Evolutionary conservation across 352 stramenopile species (phyloP).

Genomic region (Phytophthora sp.): DNA sequence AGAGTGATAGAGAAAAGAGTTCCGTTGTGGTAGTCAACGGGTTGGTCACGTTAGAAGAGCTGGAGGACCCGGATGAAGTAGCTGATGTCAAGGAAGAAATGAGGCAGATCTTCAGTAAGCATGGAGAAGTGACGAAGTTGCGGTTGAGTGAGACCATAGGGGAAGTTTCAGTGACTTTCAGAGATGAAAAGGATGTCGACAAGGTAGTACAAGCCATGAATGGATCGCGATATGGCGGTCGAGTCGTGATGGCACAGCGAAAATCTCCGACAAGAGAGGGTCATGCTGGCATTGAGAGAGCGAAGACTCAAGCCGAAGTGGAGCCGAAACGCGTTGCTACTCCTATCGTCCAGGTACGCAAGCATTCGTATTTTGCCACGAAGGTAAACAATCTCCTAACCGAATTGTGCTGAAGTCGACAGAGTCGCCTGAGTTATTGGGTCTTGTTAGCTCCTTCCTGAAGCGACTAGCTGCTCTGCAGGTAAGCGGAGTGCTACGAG

Average conservation of each 20-base stretch:
- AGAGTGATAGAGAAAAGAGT: background rate
- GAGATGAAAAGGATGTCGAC: conserved; percentile 11
- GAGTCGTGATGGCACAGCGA: conserved; percentile 15
- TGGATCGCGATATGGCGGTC: conserved; percentile 47
- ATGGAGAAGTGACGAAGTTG: conserved; percentile 27
- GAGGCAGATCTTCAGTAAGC: conserved; percentile 24
- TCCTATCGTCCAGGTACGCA: conserved; percentile 21
- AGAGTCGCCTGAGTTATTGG: conserved; percentile 15
- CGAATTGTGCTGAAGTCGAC: conserved; percentile 4
- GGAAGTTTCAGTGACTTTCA: conserved; percentile 26
- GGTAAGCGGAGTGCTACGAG: conserved; percentile 10
- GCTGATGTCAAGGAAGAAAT: conserved; percentile 44
- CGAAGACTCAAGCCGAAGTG: background rate
- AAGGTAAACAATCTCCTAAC: background rate
- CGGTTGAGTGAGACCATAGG: conserved; percentile 18
- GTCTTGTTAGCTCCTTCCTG: conserved; percentile 28
- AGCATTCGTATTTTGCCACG: background rate
- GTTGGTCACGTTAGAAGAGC: conserved; percentile 35
- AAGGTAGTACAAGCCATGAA: conserved; percentile 29
- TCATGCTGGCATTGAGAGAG: background rate
- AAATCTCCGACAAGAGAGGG: background rate
- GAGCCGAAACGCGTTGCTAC: conserved; percentile 2
- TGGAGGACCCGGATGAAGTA: conserved; percentile 53
- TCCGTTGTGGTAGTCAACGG: conserved; percentile 14
- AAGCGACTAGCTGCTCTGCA: conserved; percentile 42